phyloP scores from a whole-genome alignment of 2,329 filamentous ascomycete genomes.

The Myriosclerotinia curreyana region DNA sequence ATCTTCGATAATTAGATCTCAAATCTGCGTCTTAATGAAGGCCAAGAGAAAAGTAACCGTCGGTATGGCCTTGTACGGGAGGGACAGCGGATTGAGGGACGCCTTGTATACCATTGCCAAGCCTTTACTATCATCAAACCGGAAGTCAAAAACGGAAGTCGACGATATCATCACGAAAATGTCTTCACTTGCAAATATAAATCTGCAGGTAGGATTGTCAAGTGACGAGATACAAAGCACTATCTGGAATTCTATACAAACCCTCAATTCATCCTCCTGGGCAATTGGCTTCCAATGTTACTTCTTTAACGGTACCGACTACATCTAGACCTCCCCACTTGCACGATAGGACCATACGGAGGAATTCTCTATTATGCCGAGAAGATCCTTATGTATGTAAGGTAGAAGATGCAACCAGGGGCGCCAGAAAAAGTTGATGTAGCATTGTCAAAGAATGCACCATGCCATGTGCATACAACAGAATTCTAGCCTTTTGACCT shows the following conservation, averaged over 20 bases:
- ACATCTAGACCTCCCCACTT: constrained; percentile 6
- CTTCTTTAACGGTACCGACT: not conserved
- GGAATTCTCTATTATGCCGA: constrained; percentile 10
- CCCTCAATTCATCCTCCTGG: constrained; percentile 4
- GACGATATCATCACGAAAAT: constrained; percentile 16
- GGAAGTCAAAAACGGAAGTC: constrained; percentile 5
- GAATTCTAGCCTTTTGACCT: constrained; percentile 9
- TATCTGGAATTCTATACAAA: not conserved
- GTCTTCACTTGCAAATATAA: too few relatives aligned
- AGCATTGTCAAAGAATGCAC: not conserved
- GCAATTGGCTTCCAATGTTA: constrained; percentile 4
- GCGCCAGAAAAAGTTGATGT: constrained; percentile 6
- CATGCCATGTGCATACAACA: constrained; percentile 1
- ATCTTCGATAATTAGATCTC: constrained; percentile 16
- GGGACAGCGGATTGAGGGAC: constrained; percentile 16
- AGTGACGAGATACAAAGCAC: not conserved
- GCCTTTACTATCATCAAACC: not conserved
- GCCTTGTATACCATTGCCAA: constrained; percentile 20
- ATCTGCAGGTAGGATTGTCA: not conserved
- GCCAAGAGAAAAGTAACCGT: constrained; percentile 19
- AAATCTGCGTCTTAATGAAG: constrained; percentile 13
- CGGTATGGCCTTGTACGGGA: constrained; percentile 13
- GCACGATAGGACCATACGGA: not conserved
- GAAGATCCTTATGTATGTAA: constrained; percentile 4
- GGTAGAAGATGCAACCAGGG: not conserved